A percentile compares a stretch with the other conserved stretches of the same genome.
phyloP scores from a whole-genome alignment of 2,329 filamentous ascomycete species.

The Nothopassalora personata region DNA sequence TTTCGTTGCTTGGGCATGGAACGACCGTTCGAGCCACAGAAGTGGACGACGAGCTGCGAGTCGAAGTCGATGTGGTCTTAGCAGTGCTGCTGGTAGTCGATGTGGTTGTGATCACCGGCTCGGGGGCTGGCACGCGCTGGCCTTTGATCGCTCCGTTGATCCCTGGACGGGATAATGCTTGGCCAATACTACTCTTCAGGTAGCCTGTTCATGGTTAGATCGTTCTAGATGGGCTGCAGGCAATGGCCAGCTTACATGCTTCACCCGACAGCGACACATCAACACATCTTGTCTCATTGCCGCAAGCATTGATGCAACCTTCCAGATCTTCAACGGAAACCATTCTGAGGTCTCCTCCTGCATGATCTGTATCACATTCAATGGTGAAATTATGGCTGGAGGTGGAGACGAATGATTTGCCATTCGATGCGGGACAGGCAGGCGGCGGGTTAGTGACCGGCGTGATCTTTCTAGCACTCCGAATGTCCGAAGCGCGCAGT shows the following conservation, averaged over 20 bases:
- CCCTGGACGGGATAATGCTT: not conserved
- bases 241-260: slow-evolving; percentile 8
- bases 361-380: slow-evolving; percentile 29
- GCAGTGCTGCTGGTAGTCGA: not conserved
- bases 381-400: slow-evolving; percentile 24
- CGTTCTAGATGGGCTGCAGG: too few relatives aligned
- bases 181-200: not conserved
- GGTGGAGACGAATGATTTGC: slow-evolving; percentile 18
- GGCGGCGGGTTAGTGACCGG: not conserved
- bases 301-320: slow-evolving; percentile 23
- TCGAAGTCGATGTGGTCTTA: not conserved
- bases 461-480: not conserved
- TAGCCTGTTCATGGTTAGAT: not conserved
- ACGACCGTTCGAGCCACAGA: not conserved
- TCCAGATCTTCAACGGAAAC: slow-evolving; percentile 15
- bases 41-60: not conserved
- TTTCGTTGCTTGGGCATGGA: slow-evolving; percentile 11
- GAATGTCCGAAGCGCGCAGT: not conserved
- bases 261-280: slow-evolving; percentile 23
- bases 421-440: slow-evolving; percentile 21
- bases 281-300: slow-evolving; percentile 16
- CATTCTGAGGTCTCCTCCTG: slow-evolving; percentile 24
- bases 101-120: not conserved
- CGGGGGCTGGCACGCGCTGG: not conserved
- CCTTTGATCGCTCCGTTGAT: not conserved